Evolutionary conservation across 164 flowering plant species (phyloP).

Genomic region (Nelumbo lutea): DNA sequence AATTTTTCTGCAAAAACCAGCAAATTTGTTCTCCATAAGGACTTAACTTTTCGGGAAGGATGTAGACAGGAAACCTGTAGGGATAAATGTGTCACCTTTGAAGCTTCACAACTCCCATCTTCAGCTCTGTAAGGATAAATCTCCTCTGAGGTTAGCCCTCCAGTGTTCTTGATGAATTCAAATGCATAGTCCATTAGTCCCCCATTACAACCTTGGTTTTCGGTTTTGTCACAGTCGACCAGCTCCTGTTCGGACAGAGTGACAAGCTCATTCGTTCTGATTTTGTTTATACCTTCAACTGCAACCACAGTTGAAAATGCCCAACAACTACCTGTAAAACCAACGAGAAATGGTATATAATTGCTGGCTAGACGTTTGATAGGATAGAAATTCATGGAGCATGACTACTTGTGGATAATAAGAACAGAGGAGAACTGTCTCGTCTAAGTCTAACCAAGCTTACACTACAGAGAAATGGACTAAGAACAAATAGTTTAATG

Average conservation of each 20-base stretch:
- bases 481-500: too few species aligned
- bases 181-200: conserved; percentile 82
- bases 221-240: conserved; percentile 66
- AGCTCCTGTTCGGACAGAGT: conserved; percentile 85
- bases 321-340: conserved; percentile 77
- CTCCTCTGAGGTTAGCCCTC: conserved; percentile 63
- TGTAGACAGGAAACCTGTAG: too few species aligned
- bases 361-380: too few species aligned
- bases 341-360: not conserved
- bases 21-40: not conserved
- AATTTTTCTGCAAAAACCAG: conserved; percentile 34
- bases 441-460: too few species aligned
- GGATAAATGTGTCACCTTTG: conserved; percentile 37
- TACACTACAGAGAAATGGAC: too few species aligned
- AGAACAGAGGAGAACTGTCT: too few species aligned
- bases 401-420: too few species aligned
- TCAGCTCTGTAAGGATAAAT: conserved; percentile 63
- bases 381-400: too few species aligned
- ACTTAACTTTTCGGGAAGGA: not conserved
- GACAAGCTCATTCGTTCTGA: conserved; percentile 59
- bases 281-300: conserved; percentile 75
- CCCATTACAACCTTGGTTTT: conserved; percentile 77
- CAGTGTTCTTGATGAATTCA: conserved; percentile 52
- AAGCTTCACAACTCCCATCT: conserved; percentile 48
- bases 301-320: conserved; percentile 87